Evolutionary conservation across 2,329 filamentous ascomycete genomes (phyloP).

Genomic region (Capronia coronata): DNA sequence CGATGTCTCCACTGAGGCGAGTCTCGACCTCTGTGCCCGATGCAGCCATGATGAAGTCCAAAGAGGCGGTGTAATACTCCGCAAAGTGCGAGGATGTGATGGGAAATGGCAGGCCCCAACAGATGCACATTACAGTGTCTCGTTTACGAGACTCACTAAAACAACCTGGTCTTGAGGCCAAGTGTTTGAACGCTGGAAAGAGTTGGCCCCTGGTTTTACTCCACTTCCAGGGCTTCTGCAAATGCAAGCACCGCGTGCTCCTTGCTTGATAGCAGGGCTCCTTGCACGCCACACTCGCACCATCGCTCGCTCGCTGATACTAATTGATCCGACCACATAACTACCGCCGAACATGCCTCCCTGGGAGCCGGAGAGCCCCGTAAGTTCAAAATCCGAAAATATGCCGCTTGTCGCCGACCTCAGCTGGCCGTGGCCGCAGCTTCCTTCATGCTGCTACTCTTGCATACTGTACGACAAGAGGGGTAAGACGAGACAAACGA

Average conservation of each 20-base stretch:
- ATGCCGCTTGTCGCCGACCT: not conserved
- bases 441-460: not conserved
- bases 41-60: not conserved
- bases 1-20: not conserved
- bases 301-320: slow-evolving; percentile 1
- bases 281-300: slow-evolving; percentile 3
- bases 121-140: not conserved
- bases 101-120: not conserved
- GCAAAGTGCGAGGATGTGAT: not conserved
- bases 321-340: not conserved
- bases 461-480: not conserved
- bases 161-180: too few relatives aligned
- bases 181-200: too few relatives aligned
- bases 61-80: slow-evolving; percentile 6
- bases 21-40: not conserved
- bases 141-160: too few relatives aligned
- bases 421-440: too few relatives aligned
- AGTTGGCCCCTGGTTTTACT: too few relatives aligned
- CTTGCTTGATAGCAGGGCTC: not conserved
- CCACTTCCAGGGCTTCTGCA: too few relatives aligned
- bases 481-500: too few relatives aligned
- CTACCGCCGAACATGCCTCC: not conserved
- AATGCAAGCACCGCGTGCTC: too few relatives aligned
- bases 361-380: too few relatives aligned
- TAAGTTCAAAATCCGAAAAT: not conserved